These are phyloP conservation scores for Cyberlindnera euphorbiiphila DNA, from an alignment of 805 yeast genomes.

Conservation along the genomic window DNA sequence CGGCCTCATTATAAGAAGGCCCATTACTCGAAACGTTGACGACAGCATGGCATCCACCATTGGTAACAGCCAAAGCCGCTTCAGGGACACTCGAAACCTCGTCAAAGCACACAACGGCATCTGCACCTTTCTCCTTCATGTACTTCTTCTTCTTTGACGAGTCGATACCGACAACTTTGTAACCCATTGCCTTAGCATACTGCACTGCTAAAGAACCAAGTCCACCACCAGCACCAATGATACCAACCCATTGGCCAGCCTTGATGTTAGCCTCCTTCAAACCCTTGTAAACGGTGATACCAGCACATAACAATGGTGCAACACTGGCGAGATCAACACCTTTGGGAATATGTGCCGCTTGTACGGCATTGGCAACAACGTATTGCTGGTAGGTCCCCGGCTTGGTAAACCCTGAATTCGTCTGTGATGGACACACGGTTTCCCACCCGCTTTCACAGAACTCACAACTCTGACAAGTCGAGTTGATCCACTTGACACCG, in stretches of 20 bases:
- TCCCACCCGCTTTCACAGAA: conserved; percentile 46
- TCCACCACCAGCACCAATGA: conserved; percentile 75
- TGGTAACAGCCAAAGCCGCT: conserved; percentile 27
- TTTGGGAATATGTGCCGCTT: conserved; percentile 70
- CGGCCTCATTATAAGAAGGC: conserved; percentile 53
- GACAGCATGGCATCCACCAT: conserved; percentile 68
- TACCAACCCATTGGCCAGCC: conserved; percentile 67
- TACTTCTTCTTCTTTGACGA: conserved; percentile 53
- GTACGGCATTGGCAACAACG: conserved; percentile 77
- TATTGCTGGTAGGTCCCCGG: conserved; percentile 87
- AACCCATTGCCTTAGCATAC: conserved; percentile 69
- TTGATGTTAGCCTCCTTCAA: conserved; percentile 63
- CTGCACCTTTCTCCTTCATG: conserved; percentile 52
- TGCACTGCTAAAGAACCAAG: conserved; percentile 67
- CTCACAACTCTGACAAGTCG: conserved; percentile 55
- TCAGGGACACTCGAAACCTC: conserved; percentile 43
- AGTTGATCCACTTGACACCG: conserved; percentile 58
- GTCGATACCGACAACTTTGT: conserved; percentile 60
- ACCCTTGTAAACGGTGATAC: conserved; percentile 84
- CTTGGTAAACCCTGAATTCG: conserved; percentile 76
- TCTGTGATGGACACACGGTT: conserved; percentile 59
- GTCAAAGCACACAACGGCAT: conserved; percentile 50
- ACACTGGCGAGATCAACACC: conserved; percentile 64
- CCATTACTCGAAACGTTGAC: conserved; percentile 63
- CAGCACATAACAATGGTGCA: conserved; percentile 83